Evolutionary conservation across 176 grass and related monocot species (phyloP), one percentile per base, ranked within the genome.

Genomic region (Canna indica): DNA sequence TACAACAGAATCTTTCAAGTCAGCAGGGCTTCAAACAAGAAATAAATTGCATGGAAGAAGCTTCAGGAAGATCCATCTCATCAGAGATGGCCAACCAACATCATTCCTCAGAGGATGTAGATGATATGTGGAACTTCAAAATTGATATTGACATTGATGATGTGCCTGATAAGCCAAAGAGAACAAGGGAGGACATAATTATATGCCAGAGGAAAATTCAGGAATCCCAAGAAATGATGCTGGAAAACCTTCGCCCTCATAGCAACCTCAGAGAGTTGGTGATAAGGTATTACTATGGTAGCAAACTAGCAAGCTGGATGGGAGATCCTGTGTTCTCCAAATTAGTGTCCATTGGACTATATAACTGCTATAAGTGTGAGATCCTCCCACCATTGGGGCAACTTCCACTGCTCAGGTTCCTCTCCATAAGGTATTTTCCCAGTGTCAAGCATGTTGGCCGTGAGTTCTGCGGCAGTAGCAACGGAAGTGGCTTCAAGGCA

Each of bases 221-320:
- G 24, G 38, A 32, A 17, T 47, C 39, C 8, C 57, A 63, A 24
- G 72, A 63, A 46, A 36, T 14, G 17, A 30, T 46, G 16, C 5
- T 47, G 0, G 38, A 75, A 45, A 32, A 10, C 26, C 72, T 75
- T 59, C 38, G 22, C 12, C 72, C 72, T 47, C 72, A 47, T 75
- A 26, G 13, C 25, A 33, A 61, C 26, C 72, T 75, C 5, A 63
- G 32, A 46, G 25, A 61, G 2, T 75, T 75, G 36, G 58, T 47
- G n/a, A 47, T 22, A 13, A 27, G 9, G n/a, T 10, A 18, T 4
- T 64, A 75, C 28, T 10, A 32, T 12, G 57, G 72, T 57, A 63
- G 36, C 72, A 47, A 47, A n/a, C 18, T 63, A 45, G 11, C 57
- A n/a, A 62, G 56, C 54, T 75, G 72, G 57, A 61, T 75, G 36